These are phyloP conservation scores for Simplicillium aogashimaense DNA, from an alignment of 2,329 filamentous ascomycete genomes.

Conservation along the genomic window DNA sequence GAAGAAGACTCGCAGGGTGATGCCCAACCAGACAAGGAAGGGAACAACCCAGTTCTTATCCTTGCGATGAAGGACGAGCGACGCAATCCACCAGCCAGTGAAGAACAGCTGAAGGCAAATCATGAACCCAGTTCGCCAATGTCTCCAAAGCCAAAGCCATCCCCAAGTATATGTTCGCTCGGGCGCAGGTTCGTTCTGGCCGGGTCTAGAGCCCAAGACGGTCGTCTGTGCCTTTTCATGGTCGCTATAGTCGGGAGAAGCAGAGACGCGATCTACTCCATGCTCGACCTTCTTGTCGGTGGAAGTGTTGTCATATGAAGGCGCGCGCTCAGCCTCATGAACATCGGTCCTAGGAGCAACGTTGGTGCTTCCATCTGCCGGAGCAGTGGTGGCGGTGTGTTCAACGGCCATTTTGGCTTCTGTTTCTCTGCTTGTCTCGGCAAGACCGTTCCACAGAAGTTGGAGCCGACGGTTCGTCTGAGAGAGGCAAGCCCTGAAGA, in stretches of 20 bases:
- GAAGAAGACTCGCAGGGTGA: slow-evolving; percentile 64
- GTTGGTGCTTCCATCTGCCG: slow-evolving; percentile 28
- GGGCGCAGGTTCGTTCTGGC: slow-evolving; percentile 11
- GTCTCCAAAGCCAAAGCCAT: no score
- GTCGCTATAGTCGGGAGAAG: slow-evolving; percentile 26
- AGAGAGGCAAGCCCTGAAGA: no score
- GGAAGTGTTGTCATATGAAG: slow-evolving; percentile 6
- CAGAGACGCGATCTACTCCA: slow-evolving; percentile 6
- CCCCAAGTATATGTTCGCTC: slow-evolving; percentile 5
- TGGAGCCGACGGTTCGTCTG: no score
- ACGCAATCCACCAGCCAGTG: slow-evolving; percentile 66
- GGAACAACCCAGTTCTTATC: slow-evolving; percentile 76
- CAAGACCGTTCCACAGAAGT: no score
- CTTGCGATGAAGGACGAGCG: slow-evolving; percentile 60
- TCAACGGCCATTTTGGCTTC: no score
- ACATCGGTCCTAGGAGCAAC: slow-evolving; percentile 33
- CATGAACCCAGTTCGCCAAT: slow-evolving; percentile 25
- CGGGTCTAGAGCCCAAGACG: slow-evolving; percentile 17
- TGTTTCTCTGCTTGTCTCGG: no score
- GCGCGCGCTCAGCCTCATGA: slow-evolving; percentile 14
- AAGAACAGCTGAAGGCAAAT: slow-evolving; percentile 27
- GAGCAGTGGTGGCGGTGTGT: slow-evolving; percentile 20
- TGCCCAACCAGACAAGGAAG: slow-evolving; percentile 69
- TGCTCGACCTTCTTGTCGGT: slow-evolving; percentile 14
- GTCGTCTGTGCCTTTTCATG: slow-evolving; percentile 25